Evolutionary conservation across 176 grass and related monocot species (phyloP).

Genomic region (Cenchrus americanus): DNA sequence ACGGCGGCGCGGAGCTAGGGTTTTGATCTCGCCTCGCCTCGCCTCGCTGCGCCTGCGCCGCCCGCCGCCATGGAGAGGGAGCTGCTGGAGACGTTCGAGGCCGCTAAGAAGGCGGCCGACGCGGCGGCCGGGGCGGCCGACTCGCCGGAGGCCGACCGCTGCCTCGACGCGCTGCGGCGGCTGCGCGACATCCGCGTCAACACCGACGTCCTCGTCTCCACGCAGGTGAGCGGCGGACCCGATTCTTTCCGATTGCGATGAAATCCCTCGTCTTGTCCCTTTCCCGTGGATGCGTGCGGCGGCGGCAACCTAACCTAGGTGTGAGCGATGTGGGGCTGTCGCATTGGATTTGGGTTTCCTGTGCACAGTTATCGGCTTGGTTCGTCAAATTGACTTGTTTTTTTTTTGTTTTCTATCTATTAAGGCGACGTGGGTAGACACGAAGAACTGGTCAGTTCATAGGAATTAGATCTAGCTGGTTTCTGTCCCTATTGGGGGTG

Average conservation of each 20-base stretch:
- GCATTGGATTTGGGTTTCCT: slow-evolving; percentile 10
- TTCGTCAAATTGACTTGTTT: neutral
- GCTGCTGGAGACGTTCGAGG: slow-evolving; percentile 85
- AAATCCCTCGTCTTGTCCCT: neutral
- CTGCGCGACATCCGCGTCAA: slow-evolving; percentile 75
- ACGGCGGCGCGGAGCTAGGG: slow-evolving; percentile 60
- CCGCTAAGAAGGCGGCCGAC: slow-evolving; percentile 90
- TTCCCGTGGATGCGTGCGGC: slow-evolving; percentile 26
- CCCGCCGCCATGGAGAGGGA: slow-evolving; percentile 75
- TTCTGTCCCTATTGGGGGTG: neutral
- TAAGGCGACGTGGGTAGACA: neutral
- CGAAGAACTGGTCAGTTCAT: neutral
- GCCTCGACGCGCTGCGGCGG: slow-evolving; percentile 76
- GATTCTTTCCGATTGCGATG: too few species aligned
- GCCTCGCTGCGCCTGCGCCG: too few species aligned
- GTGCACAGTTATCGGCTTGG: neutral
- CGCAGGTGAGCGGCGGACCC: slow-evolving; percentile 59
- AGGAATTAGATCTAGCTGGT: slow-evolving; percentile 47
- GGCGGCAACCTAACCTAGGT: slow-evolving; percentile 8
- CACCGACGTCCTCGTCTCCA: slow-evolving; percentile 82
- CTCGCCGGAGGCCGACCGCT: slow-evolving; percentile 77
- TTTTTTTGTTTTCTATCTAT: neutral
- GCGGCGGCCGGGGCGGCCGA: slow-evolving; percentile 36
- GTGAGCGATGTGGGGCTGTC: neutral
- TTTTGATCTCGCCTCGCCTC: slow-evolving; percentile 44